phyloP scores from a whole-genome alignment of 495 filamentous ascomycete genomes.

The Aspergillus ellipticus region DNA sequence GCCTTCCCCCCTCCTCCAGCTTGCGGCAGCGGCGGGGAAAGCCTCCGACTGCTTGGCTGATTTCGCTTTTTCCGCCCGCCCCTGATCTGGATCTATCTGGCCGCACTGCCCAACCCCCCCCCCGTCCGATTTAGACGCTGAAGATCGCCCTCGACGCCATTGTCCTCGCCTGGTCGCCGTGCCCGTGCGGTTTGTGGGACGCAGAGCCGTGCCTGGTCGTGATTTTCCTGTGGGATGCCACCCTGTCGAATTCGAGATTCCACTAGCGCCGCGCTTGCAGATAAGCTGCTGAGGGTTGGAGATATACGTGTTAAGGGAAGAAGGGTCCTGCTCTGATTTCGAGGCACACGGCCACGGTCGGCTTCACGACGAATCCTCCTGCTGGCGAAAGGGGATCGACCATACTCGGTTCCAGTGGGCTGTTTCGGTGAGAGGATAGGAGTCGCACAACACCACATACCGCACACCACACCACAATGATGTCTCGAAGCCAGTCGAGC shows the following conservation, averaged over 20 bases:
- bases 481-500: conserved; percentile 47
- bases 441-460: too few relatives aligned
- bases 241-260: conserved; percentile 16
- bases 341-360: neutral
- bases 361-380: too few relatives aligned
- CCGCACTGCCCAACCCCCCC: neutral
- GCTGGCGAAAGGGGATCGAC: neutral
- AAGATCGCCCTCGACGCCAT: neutral
- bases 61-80: neutral
- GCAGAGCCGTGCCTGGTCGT: neutral
- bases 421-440: neutral
- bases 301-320: neutral
- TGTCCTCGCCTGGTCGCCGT: neutral
- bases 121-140: neutral
- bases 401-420: neutral
- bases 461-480: conserved; percentile 25
- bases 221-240: conserved; percentile 17
- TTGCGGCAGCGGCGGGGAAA: neutral
- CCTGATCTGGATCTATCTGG: neutral
- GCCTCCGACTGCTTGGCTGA: neutral
- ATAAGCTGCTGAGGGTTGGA: conserved; percentile 11
- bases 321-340: neutral
- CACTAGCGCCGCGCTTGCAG: conserved; percentile 12
- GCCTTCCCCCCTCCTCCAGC: too few relatives aligned
- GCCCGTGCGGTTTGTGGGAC: neutral